Base-by-base conservation (phyloP, 495 filamentous ascomycete genomes). In the Cercophora scortea region DNA sequence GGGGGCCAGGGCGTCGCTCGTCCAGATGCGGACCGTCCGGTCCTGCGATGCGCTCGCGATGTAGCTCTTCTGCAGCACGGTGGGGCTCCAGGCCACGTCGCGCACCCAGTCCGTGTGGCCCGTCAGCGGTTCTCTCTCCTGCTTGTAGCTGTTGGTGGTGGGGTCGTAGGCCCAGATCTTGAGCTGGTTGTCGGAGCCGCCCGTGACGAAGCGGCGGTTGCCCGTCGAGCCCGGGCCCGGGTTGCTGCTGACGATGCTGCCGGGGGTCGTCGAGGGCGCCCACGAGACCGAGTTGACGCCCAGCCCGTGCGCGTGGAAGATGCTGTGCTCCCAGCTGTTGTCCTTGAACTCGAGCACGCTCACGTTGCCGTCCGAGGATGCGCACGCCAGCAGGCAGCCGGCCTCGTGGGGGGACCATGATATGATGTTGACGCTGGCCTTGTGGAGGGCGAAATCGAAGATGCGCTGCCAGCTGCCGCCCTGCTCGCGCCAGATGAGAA, bases 91-190 rank as follows among this genome's bases (percentile, higher is more conserved):
- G 12, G 92, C 89, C 8, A 99, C 93, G 66, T 99, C 94, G 45
- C 93, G 87, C 46, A 99, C 93, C 93, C 93, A 99, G 74, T 97
- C 93, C 0, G 83, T 84, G 68, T 99, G 93, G 58, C 93, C 93
- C 6, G 71, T 63, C 49, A 84, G 77, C 58, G 80, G 73, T 53
- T 77, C 73, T 32, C 73, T 60, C 61, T 81, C 78, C 51, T 67
- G 66, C 65, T 77, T 77, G 66, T 80, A 81, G 18, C 51, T 59
- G 63, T 76, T 74, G 8, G 66, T 61, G 10, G 72, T 65, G 8
- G 70, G 56, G 57, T 81, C 80, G 45, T 70, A 83, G 32, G 57
- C 61, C 94, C 93, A 99, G 53, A 97, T 84, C 77, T 90, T 93
- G 59, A 99, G 81, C 57, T 85, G 61, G 62, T 95, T 95, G 66